Conservation (phyloP, 2,329 filamentous ascomycete species). For the Dactylellina parvicollis region DNA sequence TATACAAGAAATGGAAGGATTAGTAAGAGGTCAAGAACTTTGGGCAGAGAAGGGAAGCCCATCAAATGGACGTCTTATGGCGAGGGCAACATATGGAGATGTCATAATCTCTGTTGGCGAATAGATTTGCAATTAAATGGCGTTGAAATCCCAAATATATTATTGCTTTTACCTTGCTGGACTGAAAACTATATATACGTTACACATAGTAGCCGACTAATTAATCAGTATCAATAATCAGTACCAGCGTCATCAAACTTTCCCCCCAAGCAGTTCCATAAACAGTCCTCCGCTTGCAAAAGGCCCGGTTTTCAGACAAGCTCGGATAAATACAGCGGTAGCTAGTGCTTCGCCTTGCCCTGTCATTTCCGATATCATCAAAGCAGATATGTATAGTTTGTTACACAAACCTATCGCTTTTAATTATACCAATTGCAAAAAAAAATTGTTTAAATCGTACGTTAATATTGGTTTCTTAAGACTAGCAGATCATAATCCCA, state of each 20-base stretch:
- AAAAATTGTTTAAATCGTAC: too few species aligned
- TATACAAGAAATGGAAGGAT: conserved; percentile 31
- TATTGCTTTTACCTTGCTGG: too few species aligned
- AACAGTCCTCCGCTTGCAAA: conserved; percentile 65
- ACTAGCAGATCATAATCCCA: too few species aligned
- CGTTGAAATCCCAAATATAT: background rate
- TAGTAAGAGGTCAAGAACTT: conserved; percentile 35
- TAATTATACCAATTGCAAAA: conserved; percentile 66
- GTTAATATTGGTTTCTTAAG: too few species aligned
- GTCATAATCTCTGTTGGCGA: conserved; percentile 17
- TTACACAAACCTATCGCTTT: conserved; percentile 67
- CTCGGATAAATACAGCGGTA: conserved; percentile 68
- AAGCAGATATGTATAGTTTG: conserved; percentile 68
- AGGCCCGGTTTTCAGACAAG: conserved; percentile 68
- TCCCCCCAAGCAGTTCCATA: conserved; percentile 66
- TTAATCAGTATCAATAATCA: too few species aligned
- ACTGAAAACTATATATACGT: background rate
- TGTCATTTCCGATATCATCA: conserved; percentile 66
- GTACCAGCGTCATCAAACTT: too few species aligned
- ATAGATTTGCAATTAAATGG: background rate
- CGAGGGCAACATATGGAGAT: conserved; percentile 26
- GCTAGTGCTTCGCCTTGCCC: conserved; percentile 64
- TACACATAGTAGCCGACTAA: too few species aligned
- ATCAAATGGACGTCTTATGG: conserved; percentile 33
- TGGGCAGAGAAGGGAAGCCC: conserved; percentile 48